Conservation (phyloP, 1,284 basidiomycete genomes). For the Irpex rosettiformis region DNA sequence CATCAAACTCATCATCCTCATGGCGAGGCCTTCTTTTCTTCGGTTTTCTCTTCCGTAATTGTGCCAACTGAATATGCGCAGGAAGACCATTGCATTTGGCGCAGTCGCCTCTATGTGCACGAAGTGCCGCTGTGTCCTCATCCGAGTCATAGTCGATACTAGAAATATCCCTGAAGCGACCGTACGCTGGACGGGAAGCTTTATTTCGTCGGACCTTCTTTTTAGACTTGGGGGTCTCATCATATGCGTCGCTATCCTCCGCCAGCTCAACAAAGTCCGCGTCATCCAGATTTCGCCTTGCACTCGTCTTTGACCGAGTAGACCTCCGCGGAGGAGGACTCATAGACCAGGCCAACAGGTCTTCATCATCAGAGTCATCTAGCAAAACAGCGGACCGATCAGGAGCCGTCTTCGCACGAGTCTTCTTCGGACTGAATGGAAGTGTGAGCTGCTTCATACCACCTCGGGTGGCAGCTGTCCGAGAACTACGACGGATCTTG, state of each 20-base stretch:
- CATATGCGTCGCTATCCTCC: constrained; percentile 24
- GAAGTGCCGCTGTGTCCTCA: constrained; percentile 50
- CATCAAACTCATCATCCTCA: constrained; percentile 41
- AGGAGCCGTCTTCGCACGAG: constrained; percentile 34
- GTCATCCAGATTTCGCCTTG: constrained; percentile 26
- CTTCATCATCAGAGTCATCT: constrained; percentile 40
- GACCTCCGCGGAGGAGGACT: constrained; percentile 17
- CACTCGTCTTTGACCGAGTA: constrained; percentile 26
- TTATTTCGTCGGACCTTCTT: constrained; percentile 34
- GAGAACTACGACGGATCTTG: constrained; percentile 15
- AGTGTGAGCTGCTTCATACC: constrained; percentile 26
- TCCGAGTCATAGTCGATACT: constrained; percentile 60
- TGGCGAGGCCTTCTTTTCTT: constrained; percentile 27
- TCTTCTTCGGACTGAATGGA: constrained; percentile 64
- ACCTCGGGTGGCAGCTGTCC: constrained; percentile 12
- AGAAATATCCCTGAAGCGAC: constrained; percentile 54
- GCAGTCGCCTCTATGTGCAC: constrained; percentile 59
- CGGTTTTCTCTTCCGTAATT: constrained; percentile 32
- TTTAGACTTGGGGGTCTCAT: constrained; percentile 14
- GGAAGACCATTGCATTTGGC: constrained; percentile 67
- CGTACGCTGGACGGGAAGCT: constrained; percentile 59
- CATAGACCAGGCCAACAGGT: constrained; percentile 11
- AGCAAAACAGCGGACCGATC: constrained; percentile 23
- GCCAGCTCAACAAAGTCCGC: constrained; percentile 29
- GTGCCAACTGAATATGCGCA: constrained; percentile 48